phyloP scores from a whole-genome alignment of 306 rosid genomes.

The Dalbergia cochinchinensis region DNA sequence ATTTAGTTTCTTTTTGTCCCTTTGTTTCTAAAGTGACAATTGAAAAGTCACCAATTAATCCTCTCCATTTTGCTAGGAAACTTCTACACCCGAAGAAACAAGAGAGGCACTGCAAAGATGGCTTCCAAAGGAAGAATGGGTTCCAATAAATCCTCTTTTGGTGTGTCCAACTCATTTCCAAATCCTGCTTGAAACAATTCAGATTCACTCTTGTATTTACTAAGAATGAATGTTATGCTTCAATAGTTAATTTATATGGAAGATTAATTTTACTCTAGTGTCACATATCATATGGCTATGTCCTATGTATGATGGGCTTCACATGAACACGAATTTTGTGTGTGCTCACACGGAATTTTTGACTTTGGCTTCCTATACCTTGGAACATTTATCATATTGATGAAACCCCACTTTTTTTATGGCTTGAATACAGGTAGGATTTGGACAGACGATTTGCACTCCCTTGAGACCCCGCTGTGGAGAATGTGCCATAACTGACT shows the following conservation, averaged over 20 bases:
- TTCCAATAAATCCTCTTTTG: slow-evolving; percentile 94
- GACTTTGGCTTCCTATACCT: background rate
- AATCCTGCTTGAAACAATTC: background rate
- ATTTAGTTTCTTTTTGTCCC: slow-evolving; percentile 10
- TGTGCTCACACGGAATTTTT: background rate
- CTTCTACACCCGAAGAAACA: slow-evolving; percentile 89
- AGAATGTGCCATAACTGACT: slow-evolving; percentile 64
- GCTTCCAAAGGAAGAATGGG: slow-evolving; percentile 99
- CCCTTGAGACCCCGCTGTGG: slow-evolving; percentile 88
- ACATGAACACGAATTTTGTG: background rate
- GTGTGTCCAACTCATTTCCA: slow-evolving; percentile 56
- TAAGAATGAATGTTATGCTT: slow-evolving; percentile 2
- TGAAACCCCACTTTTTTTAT: background rate
- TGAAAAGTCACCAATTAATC: slow-evolving; percentile 33
- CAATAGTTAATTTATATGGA: background rate
- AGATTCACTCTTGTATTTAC: slow-evolving; percentile 9
- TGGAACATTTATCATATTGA: background rate
- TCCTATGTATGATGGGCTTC: too few species aligned
- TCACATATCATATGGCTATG: too few species aligned
- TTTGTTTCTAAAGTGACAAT: slow-evolving; percentile 6
- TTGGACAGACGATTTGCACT: slow-evolving; percentile 94
- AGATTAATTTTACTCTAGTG: too few species aligned
- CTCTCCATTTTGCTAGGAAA: slow-evolving; percentile 66
- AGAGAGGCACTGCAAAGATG: slow-evolving; percentile 82
- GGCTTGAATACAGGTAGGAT: slow-evolving; percentile 76